These are phyloP conservation scores for Hymenoscyphus infarciens DNA, from an alignment of 2,329 filamentous ascomycete species.

Conservation along the genomic window DNA sequence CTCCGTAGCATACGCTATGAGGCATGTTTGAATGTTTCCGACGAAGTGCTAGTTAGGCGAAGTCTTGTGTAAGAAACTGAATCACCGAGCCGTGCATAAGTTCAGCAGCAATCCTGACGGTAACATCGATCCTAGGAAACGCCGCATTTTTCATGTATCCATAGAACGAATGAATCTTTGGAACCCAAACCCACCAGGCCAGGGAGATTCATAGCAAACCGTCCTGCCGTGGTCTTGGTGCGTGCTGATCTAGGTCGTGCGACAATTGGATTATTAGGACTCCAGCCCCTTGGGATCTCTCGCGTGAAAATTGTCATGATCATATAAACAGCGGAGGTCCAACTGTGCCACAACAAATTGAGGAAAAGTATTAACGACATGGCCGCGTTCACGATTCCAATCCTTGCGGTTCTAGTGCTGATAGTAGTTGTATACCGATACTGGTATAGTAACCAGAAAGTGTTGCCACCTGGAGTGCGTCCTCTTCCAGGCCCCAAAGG, in stretches of 20 bases:
- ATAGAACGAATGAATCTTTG: background rate
- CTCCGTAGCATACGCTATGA: background rate
- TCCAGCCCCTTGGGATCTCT: background rate
- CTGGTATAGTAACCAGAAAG: slow-evolving; percentile 15
- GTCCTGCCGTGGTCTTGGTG: background rate
- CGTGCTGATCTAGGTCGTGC: background rate
- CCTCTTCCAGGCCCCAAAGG: slow-evolving; percentile 24
- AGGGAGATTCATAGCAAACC: background rate
- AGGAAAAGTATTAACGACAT: slow-evolving; percentile 6
- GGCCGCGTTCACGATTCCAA: slow-evolving; percentile 6
- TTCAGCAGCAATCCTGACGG: background rate
- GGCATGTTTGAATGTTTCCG: background rate
- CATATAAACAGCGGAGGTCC: slow-evolving; percentile 8
- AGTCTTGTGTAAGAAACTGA: background rate
- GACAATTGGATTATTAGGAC: background rate
- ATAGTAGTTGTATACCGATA: slow-evolving; percentile 7
- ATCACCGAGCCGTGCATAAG: slow-evolving; percentile 15
- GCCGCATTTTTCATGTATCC: background rate
- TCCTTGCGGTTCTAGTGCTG: slow-evolving; percentile 5
- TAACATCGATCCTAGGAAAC: background rate
- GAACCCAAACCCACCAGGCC: background rate
- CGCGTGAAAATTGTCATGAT: background rate
- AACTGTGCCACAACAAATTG: background rate
- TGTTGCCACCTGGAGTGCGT: slow-evolving; percentile 20
- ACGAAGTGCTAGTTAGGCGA: background rate